These are phyloP conservation scores for Exophiala sp. DNA, from an alignment of 2,329 filamentous ascomycete genomes.

Conservation along the genomic window DNA sequence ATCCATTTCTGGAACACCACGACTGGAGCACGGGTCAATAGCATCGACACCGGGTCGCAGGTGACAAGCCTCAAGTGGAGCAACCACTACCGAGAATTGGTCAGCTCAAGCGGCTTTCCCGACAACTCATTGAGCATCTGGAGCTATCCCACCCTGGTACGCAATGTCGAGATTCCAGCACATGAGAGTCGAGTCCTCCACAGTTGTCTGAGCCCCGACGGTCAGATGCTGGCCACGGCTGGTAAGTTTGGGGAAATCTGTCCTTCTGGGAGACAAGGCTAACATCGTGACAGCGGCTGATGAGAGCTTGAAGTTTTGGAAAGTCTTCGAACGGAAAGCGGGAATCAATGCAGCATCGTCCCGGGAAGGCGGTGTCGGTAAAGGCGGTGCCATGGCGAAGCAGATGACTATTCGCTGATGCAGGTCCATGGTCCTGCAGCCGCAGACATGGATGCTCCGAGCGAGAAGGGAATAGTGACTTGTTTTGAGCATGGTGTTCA, in stretches of 20 bases:
- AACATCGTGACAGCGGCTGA: slow-evolving; percentile 62
- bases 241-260: slow-evolving; percentile 45
- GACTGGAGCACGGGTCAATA: slow-evolving; percentile 94
- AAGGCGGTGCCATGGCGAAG: slow-evolving; percentile 82
- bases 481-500: neutral
- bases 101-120: slow-evolving; percentile 96
- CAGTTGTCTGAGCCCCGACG: slow-evolving; percentile 93
- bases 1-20: slow-evolving; percentile 99
- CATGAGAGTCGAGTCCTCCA: slow-evolving; percentile 96
- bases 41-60: slow-evolving; percentile 96
- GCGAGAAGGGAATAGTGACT: neutral
- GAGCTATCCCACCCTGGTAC: slow-evolving; percentile 95
- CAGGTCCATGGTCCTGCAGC: neutral
- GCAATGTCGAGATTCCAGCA: slow-evolving; percentile 95
- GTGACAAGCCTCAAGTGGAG: slow-evolving; percentile 96
- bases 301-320: slow-evolving; percentile 99
- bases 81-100: slow-evolving; percentile 94
- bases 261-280: neutral
- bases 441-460: neutral
- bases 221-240: slow-evolving; percentile 94
- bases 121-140: slow-evolving; percentile 98
- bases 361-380: slow-evolving; percentile 60
- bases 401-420: slow-evolving; percentile 85
- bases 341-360: slow-evolving; percentile 60
- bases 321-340: slow-evolving; percentile 98